Conservation (phyloP, 768 basidiomycete species). For the Termitomyces titanicus region DNA sequence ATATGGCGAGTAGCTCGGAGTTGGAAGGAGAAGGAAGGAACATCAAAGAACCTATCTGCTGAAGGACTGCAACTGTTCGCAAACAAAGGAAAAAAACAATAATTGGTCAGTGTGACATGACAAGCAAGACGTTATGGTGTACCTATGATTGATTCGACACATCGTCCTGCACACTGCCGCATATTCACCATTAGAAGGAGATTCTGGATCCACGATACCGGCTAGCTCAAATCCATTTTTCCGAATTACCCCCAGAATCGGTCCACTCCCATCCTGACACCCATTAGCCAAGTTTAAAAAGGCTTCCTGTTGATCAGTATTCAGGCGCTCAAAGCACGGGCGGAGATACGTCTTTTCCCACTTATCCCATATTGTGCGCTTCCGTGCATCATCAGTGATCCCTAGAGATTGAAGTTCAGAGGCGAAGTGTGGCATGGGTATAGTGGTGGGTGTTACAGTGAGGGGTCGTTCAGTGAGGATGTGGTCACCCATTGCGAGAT, state of each 20-base stretch:
- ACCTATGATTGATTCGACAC: conserved; percentile 38
- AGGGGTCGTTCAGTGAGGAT: conserved; percentile 20
- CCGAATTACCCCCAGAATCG: conserved; percentile 27
- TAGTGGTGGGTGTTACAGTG: conserved; percentile 14
- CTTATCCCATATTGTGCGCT: conserved; percentile 8
- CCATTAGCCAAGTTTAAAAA: conserved; percentile 29
- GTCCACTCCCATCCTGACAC: conserved; percentile 27
- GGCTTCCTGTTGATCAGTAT: conserved; percentile 19
- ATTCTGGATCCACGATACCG: conserved; percentile 17
- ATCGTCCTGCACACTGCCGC: conserved; percentile 23
- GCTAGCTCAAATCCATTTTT: conserved; percentile 29
- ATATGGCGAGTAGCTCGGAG: conserved; percentile 24
- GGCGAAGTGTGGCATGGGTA: conserved; percentile 14
- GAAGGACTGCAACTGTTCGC: conserved; percentile 31
- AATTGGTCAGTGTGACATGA: background rate
- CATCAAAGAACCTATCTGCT: conserved; percentile 21
- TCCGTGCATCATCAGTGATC: conserved; percentile 3
- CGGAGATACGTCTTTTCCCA: conserved; percentile 19
- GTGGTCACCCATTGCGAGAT: conserved; percentile 20
- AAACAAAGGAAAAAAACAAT: background rate
- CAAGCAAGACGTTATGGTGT: background rate
- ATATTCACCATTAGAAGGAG: conserved; percentile 15
- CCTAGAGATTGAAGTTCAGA: conserved; percentile 1
- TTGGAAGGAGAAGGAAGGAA: conserved; percentile 26
- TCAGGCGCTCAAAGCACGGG: conserved; percentile 21